phyloP scores from a whole-genome alignment of 2,329 filamentous ascomycete species.

The Colletotrichum chrysophilum region DNA sequence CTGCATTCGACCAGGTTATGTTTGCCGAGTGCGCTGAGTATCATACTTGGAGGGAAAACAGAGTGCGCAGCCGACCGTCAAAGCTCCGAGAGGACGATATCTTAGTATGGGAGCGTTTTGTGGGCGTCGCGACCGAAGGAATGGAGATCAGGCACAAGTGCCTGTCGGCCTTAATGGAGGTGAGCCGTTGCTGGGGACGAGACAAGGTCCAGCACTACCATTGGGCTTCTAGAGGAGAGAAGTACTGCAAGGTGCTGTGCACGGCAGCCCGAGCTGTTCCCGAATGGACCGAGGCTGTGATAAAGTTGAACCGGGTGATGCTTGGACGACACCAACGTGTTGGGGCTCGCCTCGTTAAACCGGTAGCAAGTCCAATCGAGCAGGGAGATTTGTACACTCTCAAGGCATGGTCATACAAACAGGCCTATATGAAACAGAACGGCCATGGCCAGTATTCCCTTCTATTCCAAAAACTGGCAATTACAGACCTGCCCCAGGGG shows the following conservation, averaged over 20 bases:
- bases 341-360: not conserved
- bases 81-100: not conserved
- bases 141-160: not conserved
- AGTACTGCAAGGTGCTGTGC: conserved; percentile 17
- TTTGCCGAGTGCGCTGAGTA: not conserved
- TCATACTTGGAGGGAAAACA: not conserved
- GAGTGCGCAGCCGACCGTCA: not conserved
- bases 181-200: not conserved
- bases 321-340: not conserved
- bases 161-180: not conserved
- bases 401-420: no score
- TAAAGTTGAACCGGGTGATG: not conserved
- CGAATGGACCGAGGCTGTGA: not conserved
- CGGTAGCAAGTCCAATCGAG: not conserved
- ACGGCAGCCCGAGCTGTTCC: not conserved
- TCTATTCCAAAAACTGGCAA: no score
- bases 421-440: no score
- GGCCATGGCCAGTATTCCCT: no score
- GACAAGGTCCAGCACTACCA: conserved; percentile 17
- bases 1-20: not conserved
- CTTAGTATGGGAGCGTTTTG: not conserved
- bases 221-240: conserved; percentile 7
- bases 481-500: no score
- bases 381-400: not conserved
- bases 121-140: not conserved